Evolutionary conservation across 73 alveolate genomes (phyloP).

Genomic region (Tetrahymena thermophila): DNA sequence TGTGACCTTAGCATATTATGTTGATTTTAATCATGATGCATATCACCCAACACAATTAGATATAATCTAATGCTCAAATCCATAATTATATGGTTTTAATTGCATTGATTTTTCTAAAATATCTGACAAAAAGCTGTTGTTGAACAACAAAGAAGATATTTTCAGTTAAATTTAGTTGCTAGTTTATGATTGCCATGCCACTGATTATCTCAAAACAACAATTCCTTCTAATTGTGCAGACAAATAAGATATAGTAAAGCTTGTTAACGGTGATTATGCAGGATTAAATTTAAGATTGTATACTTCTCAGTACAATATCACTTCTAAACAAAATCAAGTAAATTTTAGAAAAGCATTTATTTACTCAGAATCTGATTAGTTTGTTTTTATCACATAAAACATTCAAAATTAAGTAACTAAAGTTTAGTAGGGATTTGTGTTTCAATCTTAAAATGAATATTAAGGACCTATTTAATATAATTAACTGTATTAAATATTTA

Average conservation of each 20-base stretch:
- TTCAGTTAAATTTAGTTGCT: not conserved
- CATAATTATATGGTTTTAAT: not conserved
- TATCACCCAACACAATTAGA: not conserved
- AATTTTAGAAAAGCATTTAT: not conserved
- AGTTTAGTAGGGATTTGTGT: not conserved
- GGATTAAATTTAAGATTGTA: not conserved
- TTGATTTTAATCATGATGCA: not conserved
- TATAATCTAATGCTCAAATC: not conserved
- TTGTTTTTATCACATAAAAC: not conserved
- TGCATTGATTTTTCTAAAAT: not conserved
- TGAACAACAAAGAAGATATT: not conserved
- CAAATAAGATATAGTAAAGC: not conserved
- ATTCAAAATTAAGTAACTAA: not conserved
- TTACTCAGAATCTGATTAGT: not conserved
- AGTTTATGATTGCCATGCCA: not conserved
- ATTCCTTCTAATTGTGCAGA: not conserved
- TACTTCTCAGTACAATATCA: not conserved
- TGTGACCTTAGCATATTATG: not conserved
- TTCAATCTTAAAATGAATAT: not conserved
- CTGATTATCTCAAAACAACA: not conserved
- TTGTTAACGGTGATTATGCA: not conserved
- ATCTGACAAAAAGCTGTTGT: not conserved
- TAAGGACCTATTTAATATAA: not conserved
- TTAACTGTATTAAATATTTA: too few relatives aligned
- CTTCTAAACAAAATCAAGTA: not conserved